These are phyloP conservation scores for Cicer pinnatifidum DNA, from an alignment of 306 rosid species.

Conservation along the genomic window DNA sequence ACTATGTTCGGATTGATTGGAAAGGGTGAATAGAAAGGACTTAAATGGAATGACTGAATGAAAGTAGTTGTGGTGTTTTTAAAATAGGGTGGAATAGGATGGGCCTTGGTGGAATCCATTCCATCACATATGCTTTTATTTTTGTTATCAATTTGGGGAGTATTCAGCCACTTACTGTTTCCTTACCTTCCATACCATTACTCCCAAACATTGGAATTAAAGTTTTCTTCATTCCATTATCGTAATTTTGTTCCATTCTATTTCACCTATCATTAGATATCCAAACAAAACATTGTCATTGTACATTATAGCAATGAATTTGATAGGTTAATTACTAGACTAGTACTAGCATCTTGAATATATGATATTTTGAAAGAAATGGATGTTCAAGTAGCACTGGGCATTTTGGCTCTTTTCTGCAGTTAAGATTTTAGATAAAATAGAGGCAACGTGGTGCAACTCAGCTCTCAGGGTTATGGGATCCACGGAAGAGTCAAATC, in stretches of 20 bases:
- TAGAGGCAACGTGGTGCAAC: neutral
- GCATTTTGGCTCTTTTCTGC: neutral
- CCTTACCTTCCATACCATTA: neutral
- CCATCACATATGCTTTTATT: no score
- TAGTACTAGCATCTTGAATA: neutral
- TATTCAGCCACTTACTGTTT: neutral
- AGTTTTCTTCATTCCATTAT: no score
- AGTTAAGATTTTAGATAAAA: neutral
- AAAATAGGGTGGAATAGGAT: neutral
- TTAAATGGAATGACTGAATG: neutral
- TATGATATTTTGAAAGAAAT: conserved; percentile 24
- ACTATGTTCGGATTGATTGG: neutral
- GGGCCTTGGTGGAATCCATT: neutral
- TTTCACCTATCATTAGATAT: neutral
- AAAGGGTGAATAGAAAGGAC: neutral
- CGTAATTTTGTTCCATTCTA: neutral
- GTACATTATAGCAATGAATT: neutral
- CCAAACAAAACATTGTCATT: neutral
- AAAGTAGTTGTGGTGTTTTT: neutral
- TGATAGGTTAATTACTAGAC: neutral
- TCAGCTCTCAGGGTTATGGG: neutral
- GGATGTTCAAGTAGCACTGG: neutral
- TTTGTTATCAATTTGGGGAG: neutral
- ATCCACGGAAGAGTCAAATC: neutral
- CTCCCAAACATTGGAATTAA: neutral